These are phyloP conservation scores for Handroanthus guayacan DNA, from an alignment of 257 asterid species.

Conservation along the genomic window DNA sequence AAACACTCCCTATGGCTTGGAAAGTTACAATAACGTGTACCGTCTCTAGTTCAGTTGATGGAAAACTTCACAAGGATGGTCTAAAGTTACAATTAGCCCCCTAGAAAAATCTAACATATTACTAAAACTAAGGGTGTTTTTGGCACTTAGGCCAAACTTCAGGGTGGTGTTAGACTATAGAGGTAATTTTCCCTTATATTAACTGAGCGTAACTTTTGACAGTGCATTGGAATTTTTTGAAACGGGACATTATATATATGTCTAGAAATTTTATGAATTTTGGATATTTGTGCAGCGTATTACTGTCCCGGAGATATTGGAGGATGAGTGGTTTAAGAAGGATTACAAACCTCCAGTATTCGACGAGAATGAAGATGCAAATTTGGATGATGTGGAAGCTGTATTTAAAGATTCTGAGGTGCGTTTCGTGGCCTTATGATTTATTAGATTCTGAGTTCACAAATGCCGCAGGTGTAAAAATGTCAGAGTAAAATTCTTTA, in stretches of 20 bases:
- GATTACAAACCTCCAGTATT: conserved; percentile 76
- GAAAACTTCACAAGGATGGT: too few species aligned
- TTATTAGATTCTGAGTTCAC: background rate
- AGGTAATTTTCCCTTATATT: background rate
- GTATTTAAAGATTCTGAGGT: conserved; percentile 90
- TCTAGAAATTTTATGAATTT: conserved; percentile 8
- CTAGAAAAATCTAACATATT: too few species aligned
- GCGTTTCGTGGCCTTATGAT: conserved; percentile 27
- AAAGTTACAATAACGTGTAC: too few species aligned
- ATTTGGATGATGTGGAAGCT: conserved; percentile 96
- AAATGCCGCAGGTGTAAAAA: background rate
- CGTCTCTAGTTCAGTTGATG: too few species aligned
- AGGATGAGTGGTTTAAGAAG: conserved; percentile 94
- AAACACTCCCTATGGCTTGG: too few species aligned
- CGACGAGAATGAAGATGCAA: conserved; percentile 77
- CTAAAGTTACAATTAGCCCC: too few species aligned
- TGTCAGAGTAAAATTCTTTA: background rate
- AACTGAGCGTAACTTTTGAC: background rate
- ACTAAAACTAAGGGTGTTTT: too few species aligned
- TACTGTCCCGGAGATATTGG: conserved; percentile 73
- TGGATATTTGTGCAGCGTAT: conserved; percentile 63
- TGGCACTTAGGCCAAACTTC: too few species aligned
- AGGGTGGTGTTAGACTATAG: too few species aligned
- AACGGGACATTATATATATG: background rate
- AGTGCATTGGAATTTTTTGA: background rate